Evolutionary conservation across 805 yeast genomes (phyloP).

Genomic region (Candida easanensis): DNA sequence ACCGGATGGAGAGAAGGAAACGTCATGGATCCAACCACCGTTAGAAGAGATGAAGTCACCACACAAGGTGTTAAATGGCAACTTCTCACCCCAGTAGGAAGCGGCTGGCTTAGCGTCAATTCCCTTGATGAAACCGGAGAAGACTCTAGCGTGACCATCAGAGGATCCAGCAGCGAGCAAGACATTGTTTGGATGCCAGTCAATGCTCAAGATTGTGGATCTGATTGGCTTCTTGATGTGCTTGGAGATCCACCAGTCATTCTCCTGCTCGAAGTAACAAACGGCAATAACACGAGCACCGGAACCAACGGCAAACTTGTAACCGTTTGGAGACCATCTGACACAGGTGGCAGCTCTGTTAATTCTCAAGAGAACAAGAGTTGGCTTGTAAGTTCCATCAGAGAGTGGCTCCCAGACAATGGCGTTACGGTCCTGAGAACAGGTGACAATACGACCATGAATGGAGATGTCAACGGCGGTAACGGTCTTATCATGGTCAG

Average conservation of each 20-base stretch:
- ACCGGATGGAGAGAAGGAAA: slow-evolving; percentile 78
- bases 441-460: slow-evolving; percentile 89
- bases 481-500: slow-evolving; percentile 89
- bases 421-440: slow-evolving; percentile 97
- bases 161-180: slow-evolving; percentile 88
- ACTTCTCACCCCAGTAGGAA: slow-evolving; percentile 88
- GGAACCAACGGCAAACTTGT: slow-evolving; percentile 95
- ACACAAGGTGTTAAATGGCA: slow-evolving; percentile 90
- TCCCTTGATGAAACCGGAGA: slow-evolving; percentile 85
- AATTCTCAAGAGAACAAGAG: slow-evolving; percentile 87
- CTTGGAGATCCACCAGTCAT: slow-evolving; percentile 99
- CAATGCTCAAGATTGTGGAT: slow-evolving; percentile 76
- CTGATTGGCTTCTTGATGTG: slow-evolving; percentile 94
- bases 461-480: slow-evolving; percentile 91
- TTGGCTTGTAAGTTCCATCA: slow-evolving; percentile 70
- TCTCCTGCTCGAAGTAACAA: slow-evolving; percentile 92
- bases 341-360: slow-evolving; percentile 94
- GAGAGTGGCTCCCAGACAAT: slow-evolving; percentile 86
- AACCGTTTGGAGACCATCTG: slow-evolving; percentile 93
- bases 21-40: slow-evolving; percentile 92
- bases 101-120: slow-evolving; percentile 81
- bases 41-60: slow-evolving; percentile 72
- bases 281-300: slow-evolving; percentile 93
- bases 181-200: slow-evolving; percentile 94
- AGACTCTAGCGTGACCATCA: slow-evolving; percentile 88